Conservation (phyloP, 148 eudicot genomes). For the Chenopodium album region DNA sequence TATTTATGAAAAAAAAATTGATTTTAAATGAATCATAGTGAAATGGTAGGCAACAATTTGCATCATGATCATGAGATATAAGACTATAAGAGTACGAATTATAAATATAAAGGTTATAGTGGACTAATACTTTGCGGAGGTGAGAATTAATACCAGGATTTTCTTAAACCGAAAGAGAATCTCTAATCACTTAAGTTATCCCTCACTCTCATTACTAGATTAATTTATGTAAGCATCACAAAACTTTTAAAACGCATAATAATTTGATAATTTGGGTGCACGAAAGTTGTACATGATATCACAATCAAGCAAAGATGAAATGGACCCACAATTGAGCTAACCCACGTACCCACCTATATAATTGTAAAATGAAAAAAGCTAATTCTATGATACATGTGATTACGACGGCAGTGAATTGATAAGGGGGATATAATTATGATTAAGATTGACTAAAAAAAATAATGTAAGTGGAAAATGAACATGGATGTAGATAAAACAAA, state of each 20-base stretch:
- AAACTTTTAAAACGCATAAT: background rate
- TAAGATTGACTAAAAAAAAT: constrained; percentile 21
- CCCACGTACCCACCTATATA: constrained; percentile 19
- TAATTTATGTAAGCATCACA: no score
- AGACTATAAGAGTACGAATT: no score
- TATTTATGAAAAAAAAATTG: no score
- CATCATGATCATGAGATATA: no score
- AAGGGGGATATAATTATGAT: background rate
- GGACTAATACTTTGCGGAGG: no score
- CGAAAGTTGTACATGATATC: background rate
- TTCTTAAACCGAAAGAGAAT: no score
- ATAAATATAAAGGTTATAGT: no score
- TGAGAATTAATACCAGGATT: no score
- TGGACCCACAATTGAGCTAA: constrained; percentile 22
- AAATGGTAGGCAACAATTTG: no score
- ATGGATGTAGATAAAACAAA: constrained; percentile 14
- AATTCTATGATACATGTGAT: constrained; percentile 18
- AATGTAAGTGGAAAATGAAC: constrained; percentile 20
- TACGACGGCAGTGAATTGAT: constrained; percentile 37
- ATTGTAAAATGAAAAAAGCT: background rate
- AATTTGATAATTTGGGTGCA: background rate
- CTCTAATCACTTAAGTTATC: no score
- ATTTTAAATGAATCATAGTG: no score
- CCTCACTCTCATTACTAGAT: no score
- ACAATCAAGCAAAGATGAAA: constrained; percentile 1